A percentile compares a stretch with the other conserved stretches of the same genome.
Evolutionary conservation across 2,329 filamentous ascomycete genomes (phyloP).

Genomic region (Fonsecaea monophora): DNA sequence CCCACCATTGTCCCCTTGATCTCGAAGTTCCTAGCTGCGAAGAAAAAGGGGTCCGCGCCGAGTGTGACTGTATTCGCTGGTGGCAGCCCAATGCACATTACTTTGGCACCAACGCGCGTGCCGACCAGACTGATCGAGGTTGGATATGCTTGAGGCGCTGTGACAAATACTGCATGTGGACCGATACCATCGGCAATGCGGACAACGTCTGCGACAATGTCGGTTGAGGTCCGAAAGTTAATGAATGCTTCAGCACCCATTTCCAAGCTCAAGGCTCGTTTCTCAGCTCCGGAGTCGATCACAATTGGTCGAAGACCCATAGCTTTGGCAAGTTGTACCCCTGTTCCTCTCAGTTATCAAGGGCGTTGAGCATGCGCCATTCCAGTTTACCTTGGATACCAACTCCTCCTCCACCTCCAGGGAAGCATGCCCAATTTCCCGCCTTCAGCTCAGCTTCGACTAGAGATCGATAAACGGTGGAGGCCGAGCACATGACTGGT

Average conservation of each 20-base stretch:
- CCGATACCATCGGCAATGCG: constrained; percentile 31
- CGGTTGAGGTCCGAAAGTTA: constrained; percentile 42
- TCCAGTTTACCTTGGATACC: constrained; percentile 22
- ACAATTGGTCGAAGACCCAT: constrained; percentile 54
- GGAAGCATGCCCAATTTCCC: constrained; percentile 40
- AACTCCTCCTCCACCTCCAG: constrained; percentile 50
- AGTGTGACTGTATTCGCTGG: constrained; percentile 7
- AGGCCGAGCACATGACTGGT: constrained; percentile 53
- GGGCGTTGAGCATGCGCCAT: neutral
- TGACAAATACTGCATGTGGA: constrained; percentile 31
- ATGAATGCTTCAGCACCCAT: constrained; percentile 51
- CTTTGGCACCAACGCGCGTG: constrained; percentile 55
- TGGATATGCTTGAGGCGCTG: constrained; percentile 26
- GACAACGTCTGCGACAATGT: constrained; percentile 29
- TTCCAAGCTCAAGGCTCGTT: constrained; percentile 42
- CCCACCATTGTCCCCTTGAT: constrained; percentile 36
- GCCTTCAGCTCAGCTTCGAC: constrained; percentile 19
- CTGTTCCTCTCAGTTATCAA: constrained; percentile 45
- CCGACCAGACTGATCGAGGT: constrained; percentile 52
- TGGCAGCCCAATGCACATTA: constrained; percentile 59
- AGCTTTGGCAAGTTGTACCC: constrained; percentile 44
- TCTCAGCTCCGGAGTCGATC: constrained; percentile 47
- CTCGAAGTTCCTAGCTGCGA: constrained; percentile 27
- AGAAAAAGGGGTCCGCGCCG: constrained; percentile 15
- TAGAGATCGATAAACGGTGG: constrained; percentile 53